Base-by-base conservation (phyloP, 768 basidiomycete genomes). In the Gyrodon lividus region DNA sequence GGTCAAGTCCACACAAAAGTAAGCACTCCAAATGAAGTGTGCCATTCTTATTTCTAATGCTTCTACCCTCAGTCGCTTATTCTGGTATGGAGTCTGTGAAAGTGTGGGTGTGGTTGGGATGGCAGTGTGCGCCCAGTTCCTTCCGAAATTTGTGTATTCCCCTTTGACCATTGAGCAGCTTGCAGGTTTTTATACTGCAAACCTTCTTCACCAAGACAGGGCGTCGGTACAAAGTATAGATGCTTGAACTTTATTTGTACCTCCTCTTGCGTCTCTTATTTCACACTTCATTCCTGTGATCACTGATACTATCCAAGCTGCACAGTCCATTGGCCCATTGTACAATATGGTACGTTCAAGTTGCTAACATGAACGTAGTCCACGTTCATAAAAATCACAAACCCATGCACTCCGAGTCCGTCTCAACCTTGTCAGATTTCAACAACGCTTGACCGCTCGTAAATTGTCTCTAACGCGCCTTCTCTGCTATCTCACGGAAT, bases 171-270 rank as follows among this genome's bases (percentile, higher is more conserved):
- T 46, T 6, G 22, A 49, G 16, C 62, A 95, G 93, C 5, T 69
- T 89, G 52, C 94, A 98, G 72, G 89, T 96, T 12, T 96, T 93
- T 66, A 76, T 95, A 40, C 80, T 98, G 20, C 92, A 95, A 71
- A 95, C 92, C 17, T 98, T 96, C 84, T 98, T 98, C 74, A 93
- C 90, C n/a, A 83, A 87, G 69, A 93, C 92, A 7, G 92, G 91
- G 31, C 81, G 91, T 68, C 78, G 84, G 63, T 93, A 92, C 77
- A 92, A 91, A 75, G 90, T 92, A 63, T 92, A 83, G 68, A 58
- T 31, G 26, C 35, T 38, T 34, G 17, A 22, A 54, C 45, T 46
- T 46, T 41, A 48, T 24, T 40, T 57, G 60, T 52, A 50, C 46
- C 45, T 20, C 17, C 13, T 28, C 34, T 56, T 33, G 38, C 30